Conservation (phyloP, 345 rosid species). For the Euphorbia lathyris region DNA sequence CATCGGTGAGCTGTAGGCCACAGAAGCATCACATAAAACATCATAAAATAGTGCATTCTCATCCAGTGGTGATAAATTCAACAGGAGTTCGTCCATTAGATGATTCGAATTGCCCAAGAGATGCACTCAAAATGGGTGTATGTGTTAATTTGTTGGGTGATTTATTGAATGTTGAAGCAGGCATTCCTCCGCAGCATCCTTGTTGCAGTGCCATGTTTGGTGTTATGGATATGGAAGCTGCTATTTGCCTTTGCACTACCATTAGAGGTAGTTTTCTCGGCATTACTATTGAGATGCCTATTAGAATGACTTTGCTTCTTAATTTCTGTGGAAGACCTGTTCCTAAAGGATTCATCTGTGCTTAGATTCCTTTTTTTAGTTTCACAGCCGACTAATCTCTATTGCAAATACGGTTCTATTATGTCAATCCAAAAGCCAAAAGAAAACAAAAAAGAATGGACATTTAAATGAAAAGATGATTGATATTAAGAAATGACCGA, state of each 20-base stretch:
- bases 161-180: slow-evolving; percentile 42
- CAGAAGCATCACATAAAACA: background rate
- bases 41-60: too few species aligned
- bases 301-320: slow-evolving; percentile 58
- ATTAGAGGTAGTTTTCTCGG: slow-evolving; percentile 62
- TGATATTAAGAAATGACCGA: too few species aligned
- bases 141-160: slow-evolving; percentile 49
- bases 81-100: background rate
- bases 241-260: slow-evolving; percentile 82
- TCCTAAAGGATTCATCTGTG: slow-evolving; percentile 65
- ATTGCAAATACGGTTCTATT: too few species aligned
- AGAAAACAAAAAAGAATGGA: too few species aligned
- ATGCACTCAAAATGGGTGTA: slow-evolving; percentile 63
- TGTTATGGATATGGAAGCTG: slow-evolving; percentile 67
- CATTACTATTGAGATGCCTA: slow-evolving; percentile 49
- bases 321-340: slow-evolving; percentile 60
- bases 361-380: slow-evolving; percentile 6
- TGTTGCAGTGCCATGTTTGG: slow-evolving; percentile 53
- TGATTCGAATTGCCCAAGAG: slow-evolving; percentile 45
- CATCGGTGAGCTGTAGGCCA: slow-evolving; percentile 42
- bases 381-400: too few species aligned
- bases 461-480: too few species aligned
- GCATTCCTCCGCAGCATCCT: slow-evolving; percentile 55
- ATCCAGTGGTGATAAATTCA: too few species aligned
- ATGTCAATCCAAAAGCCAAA: too few species aligned